Conservation (phyloP, 2,329 filamentous ascomycete genomes). For the Phaeosphaeria sp. region DNA sequence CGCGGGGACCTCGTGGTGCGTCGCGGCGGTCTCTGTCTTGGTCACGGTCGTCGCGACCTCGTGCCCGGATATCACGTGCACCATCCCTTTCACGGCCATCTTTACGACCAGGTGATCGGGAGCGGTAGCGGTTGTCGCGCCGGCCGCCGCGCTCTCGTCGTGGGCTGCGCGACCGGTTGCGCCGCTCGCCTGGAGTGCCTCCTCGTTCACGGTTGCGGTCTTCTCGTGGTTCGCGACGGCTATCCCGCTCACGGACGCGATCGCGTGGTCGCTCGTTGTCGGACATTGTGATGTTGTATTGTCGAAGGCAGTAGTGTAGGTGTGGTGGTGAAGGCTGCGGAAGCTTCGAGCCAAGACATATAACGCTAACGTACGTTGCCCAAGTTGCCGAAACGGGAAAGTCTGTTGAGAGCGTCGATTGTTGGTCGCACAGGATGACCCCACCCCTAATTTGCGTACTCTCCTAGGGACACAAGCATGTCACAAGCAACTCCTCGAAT, state of each 20-base stretch:
- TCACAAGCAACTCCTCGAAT: too few species aligned
- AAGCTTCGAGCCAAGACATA: not conserved
- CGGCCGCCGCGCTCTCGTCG: slow-evolving; percentile 36
- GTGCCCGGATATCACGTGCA: slow-evolving; percentile 18
- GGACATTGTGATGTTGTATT: slow-evolving; percentile 21
- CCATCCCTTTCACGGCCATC: slow-evolving; percentile 26
- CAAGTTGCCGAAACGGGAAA: not conserved
- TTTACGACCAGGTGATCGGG: slow-evolving; percentile 34
- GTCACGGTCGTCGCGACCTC: slow-evolving; percentile 15
- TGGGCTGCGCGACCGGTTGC: slow-evolving; percentile 44
- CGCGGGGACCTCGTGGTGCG: slow-evolving; percentile 36
- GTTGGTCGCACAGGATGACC: not conserved
- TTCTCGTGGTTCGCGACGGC: slow-evolving; percentile 26
- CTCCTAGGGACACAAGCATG: not conserved
- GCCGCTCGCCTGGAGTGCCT: slow-evolving; percentile 32
- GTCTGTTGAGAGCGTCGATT: not conserved
- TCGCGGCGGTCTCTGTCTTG: slow-evolving; percentile 15
- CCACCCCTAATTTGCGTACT: not conserved
- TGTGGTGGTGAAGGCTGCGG: not conserved
- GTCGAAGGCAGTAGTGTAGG: slow-evolving; percentile 2
- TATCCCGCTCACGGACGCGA: slow-evolving; percentile 27
- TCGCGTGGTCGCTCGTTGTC: slow-evolving; percentile 35
- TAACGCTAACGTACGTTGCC: not conserved
- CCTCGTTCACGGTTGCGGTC: slow-evolving; percentile 25
- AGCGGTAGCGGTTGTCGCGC: slow-evolving; percentile 33